Percentiles rank a stretch among this genome's conserved stretches.
These are phyloP conservation scores for Huntiella moniliformis DNA, from an alignment of 2,329 filamentous ascomycete genomes.

Conservation along the genomic window DNA sequence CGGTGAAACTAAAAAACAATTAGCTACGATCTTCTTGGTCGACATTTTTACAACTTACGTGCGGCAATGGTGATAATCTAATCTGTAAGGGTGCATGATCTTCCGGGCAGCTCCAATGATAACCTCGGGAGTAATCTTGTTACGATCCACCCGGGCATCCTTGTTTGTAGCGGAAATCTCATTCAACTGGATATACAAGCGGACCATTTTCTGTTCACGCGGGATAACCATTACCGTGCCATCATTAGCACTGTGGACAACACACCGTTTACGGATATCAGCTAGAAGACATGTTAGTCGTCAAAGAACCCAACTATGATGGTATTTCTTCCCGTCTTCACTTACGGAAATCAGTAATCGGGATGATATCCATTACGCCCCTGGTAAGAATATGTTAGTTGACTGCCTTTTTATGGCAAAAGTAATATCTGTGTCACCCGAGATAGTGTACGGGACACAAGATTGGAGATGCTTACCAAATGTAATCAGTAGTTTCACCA, in stretches of 20 bases:
- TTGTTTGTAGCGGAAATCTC: conserved; percentile 15
- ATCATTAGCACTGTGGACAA: conserved; percentile 32
- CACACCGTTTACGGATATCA: conserved; percentile 34
- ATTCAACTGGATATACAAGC: conserved; percentile 46
- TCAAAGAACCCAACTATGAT: not conserved
- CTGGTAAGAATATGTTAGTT: not conserved
- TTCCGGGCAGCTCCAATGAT: conserved; percentile 43
- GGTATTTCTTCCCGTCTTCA: not conserved
- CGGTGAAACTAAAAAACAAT: conserved; percentile 34
- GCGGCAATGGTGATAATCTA: conserved; percentile 42
- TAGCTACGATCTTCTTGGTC: conserved; percentile 13
- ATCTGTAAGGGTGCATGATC: conserved; percentile 47
- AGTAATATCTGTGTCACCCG: not conserved
- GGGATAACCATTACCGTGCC: conserved; percentile 50
- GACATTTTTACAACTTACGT: conserved; percentile 22
- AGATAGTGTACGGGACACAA: not conserved
- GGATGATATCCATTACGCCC: conserved; percentile 23
- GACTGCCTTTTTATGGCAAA: not conserved
- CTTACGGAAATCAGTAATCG: conserved; percentile 30
- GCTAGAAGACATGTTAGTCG: conserved; percentile 14
- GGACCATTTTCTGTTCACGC: conserved; percentile 47
- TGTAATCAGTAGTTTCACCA: conserved; percentile 31
- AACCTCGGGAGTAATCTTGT: conserved; percentile 40
- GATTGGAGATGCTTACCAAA: conserved; percentile 18
- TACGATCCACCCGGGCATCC: conserved; percentile 34